Evolutionary conservation across 108 stramenopile species (phyloP).

Genomic region (Skeletonema costatum): DNA sequence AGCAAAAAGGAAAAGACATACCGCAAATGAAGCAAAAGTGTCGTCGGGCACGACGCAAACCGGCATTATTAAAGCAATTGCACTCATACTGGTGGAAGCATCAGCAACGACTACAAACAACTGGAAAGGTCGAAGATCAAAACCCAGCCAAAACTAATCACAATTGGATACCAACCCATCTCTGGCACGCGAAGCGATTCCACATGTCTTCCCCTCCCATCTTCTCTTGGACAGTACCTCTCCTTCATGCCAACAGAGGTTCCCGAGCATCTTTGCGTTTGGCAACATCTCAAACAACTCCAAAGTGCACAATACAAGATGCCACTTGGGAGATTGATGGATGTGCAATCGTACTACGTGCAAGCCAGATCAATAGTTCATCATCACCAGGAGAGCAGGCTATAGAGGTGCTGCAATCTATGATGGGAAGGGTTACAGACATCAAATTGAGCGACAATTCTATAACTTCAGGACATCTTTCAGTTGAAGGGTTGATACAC

Average conservation of each 20-base stretch:
- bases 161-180: conserved; percentile 77
- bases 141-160: neutral
- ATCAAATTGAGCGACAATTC: conserved; percentile 27
- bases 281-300: conserved; percentile 21
- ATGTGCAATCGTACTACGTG: conserved; percentile 24
- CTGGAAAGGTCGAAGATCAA: conserved; percentile 9
- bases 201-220: conserved; percentile 53
- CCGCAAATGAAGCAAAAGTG: conserved; percentile 7
- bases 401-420: conserved; percentile 1
- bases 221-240: conserved; percentile 72
- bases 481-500: conserved; percentile 44
- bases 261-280: conserved; percentile 71
- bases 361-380: conserved; percentile 1
- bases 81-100: conserved; percentile 37
- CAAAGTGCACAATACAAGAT: conserved; percentile 67
- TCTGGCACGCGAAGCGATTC: conserved; percentile 89
- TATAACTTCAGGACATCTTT: conserved; percentile 17
- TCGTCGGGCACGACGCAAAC: conserved; percentile 48
- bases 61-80: conserved; percentile 19
- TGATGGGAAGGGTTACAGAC: conserved; percentile 33
- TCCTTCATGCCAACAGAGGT: conserved; percentile 78
- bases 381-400: neutral
- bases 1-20: neutral
- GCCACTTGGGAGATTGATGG: conserved; percentile 61
- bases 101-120: neutral